A percentile compares a stretch with the other conserved stretches of the same genome.
Evolutionary conservation across 768 basidiomycete genomes (phyloP).

Genomic region (Leucocoprinus sp.): DNA sequence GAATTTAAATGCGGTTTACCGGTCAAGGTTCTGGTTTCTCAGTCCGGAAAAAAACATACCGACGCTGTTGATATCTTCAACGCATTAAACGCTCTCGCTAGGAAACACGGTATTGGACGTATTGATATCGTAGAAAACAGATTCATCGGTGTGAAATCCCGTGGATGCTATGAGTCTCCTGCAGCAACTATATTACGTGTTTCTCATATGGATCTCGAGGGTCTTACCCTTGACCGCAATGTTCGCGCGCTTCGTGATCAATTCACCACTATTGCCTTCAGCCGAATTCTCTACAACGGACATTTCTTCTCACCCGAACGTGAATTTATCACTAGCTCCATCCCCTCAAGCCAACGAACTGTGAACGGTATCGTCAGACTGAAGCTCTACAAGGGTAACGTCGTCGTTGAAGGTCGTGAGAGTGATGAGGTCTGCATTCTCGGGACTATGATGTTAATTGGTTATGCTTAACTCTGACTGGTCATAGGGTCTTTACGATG

Average conservation of each 20-base stretch:
- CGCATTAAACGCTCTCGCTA: constrained; percentile 81
- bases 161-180: constrained; percentile 99
- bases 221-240: constrained; percentile 95
- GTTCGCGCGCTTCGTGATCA: constrained; percentile 92
- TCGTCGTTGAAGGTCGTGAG: constrained; percentile 84
- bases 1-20: constrained; percentile 87
- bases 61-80: constrained; percentile 94
- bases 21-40: constrained; percentile 63
- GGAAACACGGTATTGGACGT: constrained; percentile 93
- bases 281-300: constrained; percentile 93
- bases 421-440: constrained; percentile 63
- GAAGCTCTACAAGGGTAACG: constrained; percentile 95
- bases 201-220: constrained; percentile 95
- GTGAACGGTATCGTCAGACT: constrained; percentile 91
- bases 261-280: constrained; percentile 86
- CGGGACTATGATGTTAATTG: background rate
- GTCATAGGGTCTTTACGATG: constrained; percentile 83
- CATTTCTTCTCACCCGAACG: constrained; percentile 99
- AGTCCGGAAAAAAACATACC: constrained; percentile 56
- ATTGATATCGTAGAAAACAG: constrained; percentile 99
- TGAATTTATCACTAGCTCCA: constrained; percentile 85
- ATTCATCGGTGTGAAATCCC: constrained; percentile 98
- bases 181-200: constrained; percentile 93
- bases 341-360: constrained; percentile 91
- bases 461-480: background rate